A percentile compares a stretch with the other conserved stretches of the same genome.
These are phyloP conservation scores for Begonia masoniana DNA, from an alignment of 306 rosid species.

Conservation along the genomic window DNA sequence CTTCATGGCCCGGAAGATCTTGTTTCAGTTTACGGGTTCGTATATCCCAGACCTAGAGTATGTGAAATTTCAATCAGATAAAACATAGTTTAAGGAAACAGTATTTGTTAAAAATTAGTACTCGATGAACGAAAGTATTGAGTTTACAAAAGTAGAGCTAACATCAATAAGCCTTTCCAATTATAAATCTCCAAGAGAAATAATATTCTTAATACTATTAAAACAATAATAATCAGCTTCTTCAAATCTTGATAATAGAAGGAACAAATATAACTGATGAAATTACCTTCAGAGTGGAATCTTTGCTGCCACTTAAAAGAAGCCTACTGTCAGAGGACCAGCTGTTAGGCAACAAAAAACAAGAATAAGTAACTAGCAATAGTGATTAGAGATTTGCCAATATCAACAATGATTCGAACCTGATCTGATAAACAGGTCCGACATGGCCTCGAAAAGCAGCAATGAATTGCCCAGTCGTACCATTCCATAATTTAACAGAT, in stretches of 20 bases:
- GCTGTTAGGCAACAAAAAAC: constrained; percentile 28
- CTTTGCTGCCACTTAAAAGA: constrained; percentile 85
- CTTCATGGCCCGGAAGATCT: constrained; percentile 97
- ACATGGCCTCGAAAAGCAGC: constrained; percentile 87
- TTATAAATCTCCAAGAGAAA: too few relatives aligned
- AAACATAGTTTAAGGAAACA: too few relatives aligned
- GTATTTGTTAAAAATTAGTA: too few relatives aligned
- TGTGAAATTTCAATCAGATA: not conserved
- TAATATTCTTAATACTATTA: too few relatives aligned
- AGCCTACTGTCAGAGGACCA: constrained; percentile 99
- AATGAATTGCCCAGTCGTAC: constrained; percentile 69
- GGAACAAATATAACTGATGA: not conserved
- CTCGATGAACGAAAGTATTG: too few relatives aligned
- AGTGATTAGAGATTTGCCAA: constrained; percentile 2
- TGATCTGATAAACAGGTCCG: constrained; percentile 89
- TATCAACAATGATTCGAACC: constrained; percentile 24
- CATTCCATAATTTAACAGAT: constrained; percentile 88
- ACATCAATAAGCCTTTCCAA: too few relatives aligned
- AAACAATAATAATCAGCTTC: too few relatives aligned
- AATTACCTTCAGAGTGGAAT: constrained; percentile 81
- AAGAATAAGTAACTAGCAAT: constrained; percentile 13
- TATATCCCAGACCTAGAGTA: constrained; percentile 81
- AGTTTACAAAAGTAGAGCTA: too few relatives aligned
- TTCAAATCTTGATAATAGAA: not conserved
- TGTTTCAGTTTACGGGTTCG: constrained; percentile 66